phyloP scores from a whole-genome alignment of 2,329 filamentous ascomycete species.

The Alternaria gansuensis region DNA sequence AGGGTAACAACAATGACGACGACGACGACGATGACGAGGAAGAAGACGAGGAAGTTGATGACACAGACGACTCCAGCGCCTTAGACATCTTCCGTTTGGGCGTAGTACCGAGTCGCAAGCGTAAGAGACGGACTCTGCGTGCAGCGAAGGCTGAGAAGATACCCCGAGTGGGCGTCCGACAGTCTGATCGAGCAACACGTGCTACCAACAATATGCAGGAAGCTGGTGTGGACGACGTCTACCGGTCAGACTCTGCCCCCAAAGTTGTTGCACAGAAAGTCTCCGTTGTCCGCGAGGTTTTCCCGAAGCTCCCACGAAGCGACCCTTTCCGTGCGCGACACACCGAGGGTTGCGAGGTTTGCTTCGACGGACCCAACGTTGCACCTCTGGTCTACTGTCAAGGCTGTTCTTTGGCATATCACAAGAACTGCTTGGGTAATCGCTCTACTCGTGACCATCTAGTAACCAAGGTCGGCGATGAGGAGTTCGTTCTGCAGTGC shows the following conservation, averaged over 20 bases:
- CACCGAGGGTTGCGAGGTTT: constrained; percentile 75
- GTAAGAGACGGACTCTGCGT: constrained; percentile 43
- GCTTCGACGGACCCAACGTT: constrained; percentile 67
- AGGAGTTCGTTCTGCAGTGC: constrained; percentile 88
- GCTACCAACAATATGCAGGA: constrained; percentile 62
- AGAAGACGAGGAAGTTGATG: constrained; percentile 42
- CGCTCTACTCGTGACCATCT: constrained; percentile 82
- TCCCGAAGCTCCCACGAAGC: constrained; percentile 68
- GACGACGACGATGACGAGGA: constrained; percentile 38
- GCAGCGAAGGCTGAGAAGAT: constrained; percentile 30
- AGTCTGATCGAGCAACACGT: constrained; percentile 58
- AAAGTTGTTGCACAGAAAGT: constrained; percentile 61
- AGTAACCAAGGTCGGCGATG: constrained; percentile 81
- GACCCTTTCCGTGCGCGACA: constrained; percentile 77
- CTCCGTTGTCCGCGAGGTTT: constrained; percentile 73
- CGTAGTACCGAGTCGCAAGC: constrained; percentile 51
- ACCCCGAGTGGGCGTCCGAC: constrained; percentile 47
- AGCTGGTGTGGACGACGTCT: constrained; percentile 67
- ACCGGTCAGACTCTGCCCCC: constrained; percentile 56
- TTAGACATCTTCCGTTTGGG: constrained; percentile 55
- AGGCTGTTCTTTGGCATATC: constrained; percentile 84
- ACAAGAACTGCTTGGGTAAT: constrained; percentile 81
- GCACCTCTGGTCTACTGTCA: constrained; percentile 86
- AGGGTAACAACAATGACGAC: constrained; percentile 21
- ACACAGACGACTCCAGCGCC: constrained; percentile 41